A percentile compares a stretch with the other conserved stretches of the same genome.
phyloP scores from a whole-genome alignment of 306 rosid species.

The Lathyrus sativus region DNA sequence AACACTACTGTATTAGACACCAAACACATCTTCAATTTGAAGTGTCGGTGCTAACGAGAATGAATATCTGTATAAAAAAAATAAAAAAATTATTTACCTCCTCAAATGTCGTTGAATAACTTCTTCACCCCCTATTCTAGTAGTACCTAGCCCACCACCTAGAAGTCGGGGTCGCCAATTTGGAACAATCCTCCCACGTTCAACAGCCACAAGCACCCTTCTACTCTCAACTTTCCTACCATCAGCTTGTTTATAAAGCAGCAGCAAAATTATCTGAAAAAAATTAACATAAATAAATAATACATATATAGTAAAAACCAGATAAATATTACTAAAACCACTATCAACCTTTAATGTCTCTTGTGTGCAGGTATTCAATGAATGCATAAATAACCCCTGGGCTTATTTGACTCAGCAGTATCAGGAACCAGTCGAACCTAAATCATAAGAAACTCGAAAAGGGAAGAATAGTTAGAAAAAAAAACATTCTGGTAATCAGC shows the following conservation, averaged over 20 bases:
- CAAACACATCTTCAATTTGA: not conserved
- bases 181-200: slow-evolving; percentile 98
- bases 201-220: slow-evolving; percentile 96
- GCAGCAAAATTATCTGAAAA: slow-evolving; percentile 51
- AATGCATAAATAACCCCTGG: slow-evolving; percentile 77
- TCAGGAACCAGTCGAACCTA: slow-evolving; percentile 90
- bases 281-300: slow-evolving; percentile 10
- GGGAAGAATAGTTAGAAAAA: too few species aligned
- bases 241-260: slow-evolving; percentile 99
- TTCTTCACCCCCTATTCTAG: slow-evolving; percentile 95
- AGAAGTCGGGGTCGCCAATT: slow-evolving; percentile 98
- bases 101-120: slow-evolving; percentile 79
- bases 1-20: not conserved
- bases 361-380: slow-evolving; percentile 88
- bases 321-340: slow-evolving; percentile 23
- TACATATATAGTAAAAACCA: not conserved
- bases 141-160: slow-evolving; percentile 99
- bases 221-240: slow-evolving; percentile 95
- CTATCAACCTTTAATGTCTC: slow-evolving; percentile 93
- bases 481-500: slow-evolving; percentile 29
- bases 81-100: slow-evolving; percentile 49
- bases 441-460: slow-evolving; percentile 15
- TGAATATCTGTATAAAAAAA: slow-evolving; percentile 4
- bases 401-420: not conserved
- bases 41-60: not conserved